Percentiles rank a stretch among this genome's conserved stretches.
These are phyloP conservation scores for Centaurea solstitialis DNA, from an alignment of 129 eudicot species.

Conservation along the genomic window DNA sequence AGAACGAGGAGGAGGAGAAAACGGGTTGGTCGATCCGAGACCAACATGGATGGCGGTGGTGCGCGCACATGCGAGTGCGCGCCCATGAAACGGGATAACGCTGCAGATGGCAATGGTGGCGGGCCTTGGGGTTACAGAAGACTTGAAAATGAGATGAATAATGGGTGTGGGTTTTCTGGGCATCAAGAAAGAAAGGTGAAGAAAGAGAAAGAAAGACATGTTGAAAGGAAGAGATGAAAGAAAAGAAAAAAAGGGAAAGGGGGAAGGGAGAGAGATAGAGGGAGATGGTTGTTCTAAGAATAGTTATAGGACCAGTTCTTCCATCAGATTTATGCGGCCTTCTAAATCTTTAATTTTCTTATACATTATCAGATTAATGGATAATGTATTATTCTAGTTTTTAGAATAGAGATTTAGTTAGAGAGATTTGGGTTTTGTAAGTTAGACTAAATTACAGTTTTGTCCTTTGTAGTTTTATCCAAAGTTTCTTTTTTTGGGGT, in stretches of 20 bases:
- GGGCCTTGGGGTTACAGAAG: conserved; percentile 22
- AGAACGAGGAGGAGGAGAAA: conserved; percentile 15
- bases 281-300: conserved; percentile 26
- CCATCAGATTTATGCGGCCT: neutral
- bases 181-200: conserved; percentile 24
- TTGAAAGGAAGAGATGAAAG: neutral
- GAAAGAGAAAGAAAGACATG: conserved; percentile 37
- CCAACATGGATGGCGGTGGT: conserved; percentile 13
- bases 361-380: too few relatives aligned
- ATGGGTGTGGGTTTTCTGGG: conserved; percentile 17
- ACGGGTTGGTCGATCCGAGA: too few relatives aligned
- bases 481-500: too few relatives aligned
- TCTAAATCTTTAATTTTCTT: too few relatives aligned
- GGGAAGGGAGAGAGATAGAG: neutral
- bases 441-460: too few relatives aligned
- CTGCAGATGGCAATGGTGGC: conserved; percentile 35
- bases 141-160: conserved; percentile 21
- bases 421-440: too few relatives aligned
- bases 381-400: too few relatives aligned
- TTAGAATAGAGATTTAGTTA: too few relatives aligned
- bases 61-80: conserved; percentile 74
- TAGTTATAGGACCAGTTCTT: conserved; percentile 27
- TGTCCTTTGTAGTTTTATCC: too few relatives aligned
- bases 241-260: conserved; percentile 13
- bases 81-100: conserved; percentile 53